Base-by-base conservation (phyloP, 1,284 basidiomycete genomes). In the Jaminaea rosea region DNA sequence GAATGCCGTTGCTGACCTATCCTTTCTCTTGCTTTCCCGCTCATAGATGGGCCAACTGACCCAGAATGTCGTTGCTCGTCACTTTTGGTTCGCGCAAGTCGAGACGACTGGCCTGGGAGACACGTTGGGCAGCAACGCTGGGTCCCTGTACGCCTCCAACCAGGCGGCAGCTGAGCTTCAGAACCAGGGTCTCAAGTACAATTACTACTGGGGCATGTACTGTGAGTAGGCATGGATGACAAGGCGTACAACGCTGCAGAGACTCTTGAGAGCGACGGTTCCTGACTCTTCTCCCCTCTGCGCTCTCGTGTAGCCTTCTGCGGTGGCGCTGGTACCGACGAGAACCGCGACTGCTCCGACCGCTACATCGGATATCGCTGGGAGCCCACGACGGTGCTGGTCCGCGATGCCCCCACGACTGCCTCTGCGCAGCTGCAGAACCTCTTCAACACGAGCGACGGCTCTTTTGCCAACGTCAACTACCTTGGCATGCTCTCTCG, bases 1-100 rank as follows among this genome's bases (percentile, higher is more conserved):
- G 11, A 46, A 46, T 41, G 26, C 45, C 21, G 26, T 23, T n/a
- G 19, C 46, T 11, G 15, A n/a, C 11, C 10, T 2, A 47, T 4
- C 15, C 46, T 15, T 21, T 26, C 34, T 27, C 8, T 26, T 7
- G n/a, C 41, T 10, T 2, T 36, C 2, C 15, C 42, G 2, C 27
- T 46, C 46, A 52, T 15, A 52, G 26, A 63, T 72, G 24, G 64
- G 67, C 19, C 69, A 72, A 50, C 44, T 72, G 13, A 59, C 65
- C 31, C 49, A 63, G 42, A 73, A 73, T 60, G 63, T 73, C 44
- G 70, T 73, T 19, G 57, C 70, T 2, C 63, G 69, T 19, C 61
- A 67, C 62, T 66, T 73, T 46, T 57, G 60, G 21, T 60, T 55
- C 56, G 60, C 63, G 47, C 37, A 29, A 13, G 49, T 69, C 15